These are phyloP conservation scores for Leishmania tarentolae DNA, from an alignment of 208 protist genomes.

Conservation along the genomic window DNA sequence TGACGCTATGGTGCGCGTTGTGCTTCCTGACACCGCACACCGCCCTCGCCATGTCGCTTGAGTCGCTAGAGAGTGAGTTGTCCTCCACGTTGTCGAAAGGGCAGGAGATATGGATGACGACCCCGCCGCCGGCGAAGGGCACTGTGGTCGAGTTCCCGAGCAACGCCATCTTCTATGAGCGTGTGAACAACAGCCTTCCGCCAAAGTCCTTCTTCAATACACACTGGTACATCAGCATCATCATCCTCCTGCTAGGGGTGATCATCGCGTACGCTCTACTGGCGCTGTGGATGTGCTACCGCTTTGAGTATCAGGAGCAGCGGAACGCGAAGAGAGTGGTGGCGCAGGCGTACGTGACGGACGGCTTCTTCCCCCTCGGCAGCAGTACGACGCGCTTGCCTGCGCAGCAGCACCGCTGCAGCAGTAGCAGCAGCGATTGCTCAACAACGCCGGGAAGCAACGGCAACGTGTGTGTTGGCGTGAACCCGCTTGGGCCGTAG, in stretches of 20 bases:
- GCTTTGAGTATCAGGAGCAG: slow-evolving; percentile 37
- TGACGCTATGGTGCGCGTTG: background rate
- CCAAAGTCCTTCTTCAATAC: slow-evolving; percentile 24
- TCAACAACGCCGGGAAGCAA: background rate
- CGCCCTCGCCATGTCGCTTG: background rate
- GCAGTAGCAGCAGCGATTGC: slow-evolving; percentile 6
- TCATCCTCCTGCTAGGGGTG: slow-evolving; percentile 34
- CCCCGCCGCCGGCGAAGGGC: background rate
- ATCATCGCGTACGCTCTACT: slow-evolving; percentile 25
- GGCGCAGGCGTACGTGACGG: slow-evolving; percentile 24
- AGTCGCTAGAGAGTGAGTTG: too few relatives aligned
- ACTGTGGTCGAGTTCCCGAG: slow-evolving; percentile 8
- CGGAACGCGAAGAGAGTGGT: slow-evolving; percentile 39
- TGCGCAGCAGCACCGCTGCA: background rate
- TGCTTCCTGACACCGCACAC: background rate
- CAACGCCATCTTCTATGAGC: slow-evolving; percentile 24
- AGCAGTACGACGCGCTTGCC: background rate
- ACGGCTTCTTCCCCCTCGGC: slow-evolving; percentile 34
- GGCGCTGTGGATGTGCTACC: slow-evolving; percentile 33
- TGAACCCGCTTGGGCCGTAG: slow-evolving; percentile 19
- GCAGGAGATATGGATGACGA: slow-evolving; percentile 20
- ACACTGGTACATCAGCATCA: slow-evolving; percentile 45
- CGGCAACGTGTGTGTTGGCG: slow-evolving; percentile 6
- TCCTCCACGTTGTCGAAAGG: too few relatives aligned
- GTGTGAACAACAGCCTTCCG: slow-evolving; percentile 3